These are phyloP conservation scores for Trichosanthes truncata DNA, from an alignment of 306 rosid species.

Conservation along the genomic window DNA sequence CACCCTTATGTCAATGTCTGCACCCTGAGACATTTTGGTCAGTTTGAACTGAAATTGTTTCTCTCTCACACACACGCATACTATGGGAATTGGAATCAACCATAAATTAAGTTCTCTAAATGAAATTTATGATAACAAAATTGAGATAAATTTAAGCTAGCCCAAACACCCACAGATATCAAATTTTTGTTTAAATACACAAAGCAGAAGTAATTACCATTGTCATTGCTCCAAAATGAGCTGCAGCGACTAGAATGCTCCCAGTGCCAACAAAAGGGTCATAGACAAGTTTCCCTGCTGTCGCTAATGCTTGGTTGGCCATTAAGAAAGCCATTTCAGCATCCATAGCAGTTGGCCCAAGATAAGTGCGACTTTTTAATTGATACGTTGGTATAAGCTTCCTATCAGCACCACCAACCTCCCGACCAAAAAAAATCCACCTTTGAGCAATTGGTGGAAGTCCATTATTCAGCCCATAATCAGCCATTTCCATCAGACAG, in stretches of 20 bases:
- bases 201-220: conserved; percentile 40
- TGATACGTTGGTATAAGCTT: conserved; percentile 87
- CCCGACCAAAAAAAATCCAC: conserved; percentile 85
- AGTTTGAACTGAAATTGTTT: conserved; percentile 16
- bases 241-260: conserved; percentile 84
- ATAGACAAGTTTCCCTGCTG: conserved; percentile 69
- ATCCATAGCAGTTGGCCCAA: conserved; percentile 99
- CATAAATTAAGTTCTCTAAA: not conserved
- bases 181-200: not conserved
- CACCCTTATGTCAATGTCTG: conserved; percentile 96
- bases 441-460: conserved; percentile 73
- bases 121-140: not conserved
- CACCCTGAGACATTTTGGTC: conserved; percentile 61
- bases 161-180: not conserved
- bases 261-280: conserved; percentile 98
- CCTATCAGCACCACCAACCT: conserved; percentile 83
- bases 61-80: not conserved
- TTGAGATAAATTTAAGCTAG: not conserved
- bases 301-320: conserved; percentile 87
- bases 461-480: conserved; percentile 65
- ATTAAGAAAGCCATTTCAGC: conserved; percentile 93
- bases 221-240: conserved; percentile 95
- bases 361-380: conserved; percentile 84
- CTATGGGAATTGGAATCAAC: not conserved
- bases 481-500: conserved; percentile 80